Percentiles rank a stretch among this genome's conserved stretches.
Evolutionary conservation across 371 early-diverging fungal species (phyloP).

Genomic region (Mortierella sp.): DNA sequence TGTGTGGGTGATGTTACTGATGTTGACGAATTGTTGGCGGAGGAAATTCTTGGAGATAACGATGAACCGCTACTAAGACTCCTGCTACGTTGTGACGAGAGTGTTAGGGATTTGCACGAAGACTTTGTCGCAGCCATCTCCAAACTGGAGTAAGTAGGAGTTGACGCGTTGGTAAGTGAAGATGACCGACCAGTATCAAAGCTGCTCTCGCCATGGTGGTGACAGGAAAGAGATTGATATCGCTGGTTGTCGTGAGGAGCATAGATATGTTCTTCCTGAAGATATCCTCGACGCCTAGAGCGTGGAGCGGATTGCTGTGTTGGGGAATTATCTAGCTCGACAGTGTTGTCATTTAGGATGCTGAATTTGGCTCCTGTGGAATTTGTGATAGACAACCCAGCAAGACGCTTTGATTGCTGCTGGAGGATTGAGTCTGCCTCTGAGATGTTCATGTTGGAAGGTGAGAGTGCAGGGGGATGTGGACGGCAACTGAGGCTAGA

Average conservation of each 20-base stretch:
- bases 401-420: conserved; percentile 51
- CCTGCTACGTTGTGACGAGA: conserved; percentile 42
- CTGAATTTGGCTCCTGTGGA: conserved; percentile 49
- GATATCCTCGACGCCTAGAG: not conserved
- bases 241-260: not conserved
- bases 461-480: conserved; percentile 10
- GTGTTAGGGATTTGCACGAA: conserved; percentile 10
- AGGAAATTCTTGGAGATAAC: conserved; percentile 17
- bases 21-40: conserved; percentile 6
- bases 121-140: conserved; percentile 25
- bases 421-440: conserved; percentile 34
- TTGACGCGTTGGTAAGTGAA: conserved; percentile 54
- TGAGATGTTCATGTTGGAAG: conserved; percentile 10
- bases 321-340: conserved; percentile 13
- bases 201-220: conserved; percentile 9
- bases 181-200: conserved; percentile 43
- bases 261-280: not conserved
- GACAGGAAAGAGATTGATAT: not conserved
- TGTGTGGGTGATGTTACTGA: conserved; percentile 30
- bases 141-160: conserved; percentile 40
- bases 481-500: conserved; percentile 6
- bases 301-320: not conserved
- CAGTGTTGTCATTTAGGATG: conserved; percentile 37
- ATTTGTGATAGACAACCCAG: conserved; percentile 57
- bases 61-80: conserved; percentile 45